phyloP scores from a whole-genome alignment of 2,329 filamentous ascomycete genomes.

The Escovopsis weberi region DNA sequence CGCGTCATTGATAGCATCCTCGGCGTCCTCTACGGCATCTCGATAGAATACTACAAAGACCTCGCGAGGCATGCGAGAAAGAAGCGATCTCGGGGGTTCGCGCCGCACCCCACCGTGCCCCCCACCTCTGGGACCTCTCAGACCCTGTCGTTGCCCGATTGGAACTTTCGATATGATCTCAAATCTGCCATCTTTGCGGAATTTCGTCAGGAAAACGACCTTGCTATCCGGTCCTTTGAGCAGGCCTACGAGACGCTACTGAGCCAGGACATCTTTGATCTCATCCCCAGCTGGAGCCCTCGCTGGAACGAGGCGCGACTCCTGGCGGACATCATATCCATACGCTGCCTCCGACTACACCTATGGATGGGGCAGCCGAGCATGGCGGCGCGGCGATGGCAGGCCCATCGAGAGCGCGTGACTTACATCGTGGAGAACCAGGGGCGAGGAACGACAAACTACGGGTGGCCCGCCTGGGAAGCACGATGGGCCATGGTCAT shows the following conservation, averaged over 20 bases:
- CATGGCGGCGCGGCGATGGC: constrained; percentile 67
- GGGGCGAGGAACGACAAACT: constrained; percentile 74
- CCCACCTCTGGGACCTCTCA: constrained; percentile 76
- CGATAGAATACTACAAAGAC: constrained; percentile 85
- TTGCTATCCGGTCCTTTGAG: constrained; percentile 71
- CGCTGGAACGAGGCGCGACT: constrained; percentile 90
- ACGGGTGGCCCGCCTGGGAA: constrained; percentile 92
- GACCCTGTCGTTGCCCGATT: constrained; percentile 69
- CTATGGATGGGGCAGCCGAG: constrained; percentile 70
- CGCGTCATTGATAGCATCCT: constrained; percentile 63
- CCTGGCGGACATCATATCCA: constrained; percentile 64
- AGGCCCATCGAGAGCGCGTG: constrained; percentile 58
- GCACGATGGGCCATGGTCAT: constrained; percentile 53
- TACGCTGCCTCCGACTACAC: constrained; percentile 70
- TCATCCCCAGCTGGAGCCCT: constrained; percentile 77
- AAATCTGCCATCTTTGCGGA: constrained; percentile 85
- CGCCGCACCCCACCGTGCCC: constrained; percentile 68
- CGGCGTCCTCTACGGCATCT: constrained; percentile 54
- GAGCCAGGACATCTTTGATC: constrained; percentile 70
- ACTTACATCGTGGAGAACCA: constrained; percentile 66
- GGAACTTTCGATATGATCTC: constrained; percentile 91
- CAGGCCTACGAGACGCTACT: constrained; percentile 75
- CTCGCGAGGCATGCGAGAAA: constrained; percentile 82
- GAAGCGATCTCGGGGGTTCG: constrained; percentile 66
- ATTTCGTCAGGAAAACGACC: constrained; percentile 85